A percentile compares a stretch with the other conserved stretches of the same genome.
Evolutionary conservation across 345 rosid species (phyloP).

Genomic region (Eucalyptus cloeziana): DNA sequence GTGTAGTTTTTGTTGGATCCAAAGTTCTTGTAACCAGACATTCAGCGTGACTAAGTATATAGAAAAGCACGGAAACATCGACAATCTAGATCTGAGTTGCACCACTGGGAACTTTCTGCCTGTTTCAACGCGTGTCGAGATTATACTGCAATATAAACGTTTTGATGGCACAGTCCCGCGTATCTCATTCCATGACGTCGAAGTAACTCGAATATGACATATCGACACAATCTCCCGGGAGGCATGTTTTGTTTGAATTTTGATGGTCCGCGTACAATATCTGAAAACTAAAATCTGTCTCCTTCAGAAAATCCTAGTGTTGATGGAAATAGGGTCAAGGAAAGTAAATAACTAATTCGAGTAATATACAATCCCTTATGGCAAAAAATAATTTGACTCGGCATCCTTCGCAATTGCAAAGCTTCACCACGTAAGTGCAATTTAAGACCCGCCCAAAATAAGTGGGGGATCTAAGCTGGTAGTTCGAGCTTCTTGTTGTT

Average conservation of each 20-base stretch:
- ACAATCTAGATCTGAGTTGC: neutral
- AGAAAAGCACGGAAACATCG: neutral
- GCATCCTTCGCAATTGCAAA: neutral
- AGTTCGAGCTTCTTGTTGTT: conserved; percentile 78
- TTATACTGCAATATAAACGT: neutral
- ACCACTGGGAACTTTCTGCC: neutral
- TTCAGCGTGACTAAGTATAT: neutral
- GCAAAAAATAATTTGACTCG: neutral
- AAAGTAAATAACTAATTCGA: neutral
- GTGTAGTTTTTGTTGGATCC: neutral
- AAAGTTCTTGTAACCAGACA: neutral
- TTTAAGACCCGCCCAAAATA: neutral
- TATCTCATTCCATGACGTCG: neutral
- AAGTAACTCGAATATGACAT: neutral
- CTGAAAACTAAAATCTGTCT: neutral
- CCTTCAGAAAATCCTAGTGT: neutral
- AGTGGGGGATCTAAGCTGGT: conserved; percentile 36
- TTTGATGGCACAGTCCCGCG: neutral
- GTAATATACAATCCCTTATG: neutral
- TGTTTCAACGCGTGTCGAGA: neutral
- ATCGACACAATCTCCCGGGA: neutral
- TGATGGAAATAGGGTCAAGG: neutral
- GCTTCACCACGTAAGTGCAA: neutral
- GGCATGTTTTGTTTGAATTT: neutral
- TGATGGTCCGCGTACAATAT: neutral